phyloP scores from a whole-genome alignment of 805 yeast genomes.

The Wickerhamiella kurtzmanii region DNA sequence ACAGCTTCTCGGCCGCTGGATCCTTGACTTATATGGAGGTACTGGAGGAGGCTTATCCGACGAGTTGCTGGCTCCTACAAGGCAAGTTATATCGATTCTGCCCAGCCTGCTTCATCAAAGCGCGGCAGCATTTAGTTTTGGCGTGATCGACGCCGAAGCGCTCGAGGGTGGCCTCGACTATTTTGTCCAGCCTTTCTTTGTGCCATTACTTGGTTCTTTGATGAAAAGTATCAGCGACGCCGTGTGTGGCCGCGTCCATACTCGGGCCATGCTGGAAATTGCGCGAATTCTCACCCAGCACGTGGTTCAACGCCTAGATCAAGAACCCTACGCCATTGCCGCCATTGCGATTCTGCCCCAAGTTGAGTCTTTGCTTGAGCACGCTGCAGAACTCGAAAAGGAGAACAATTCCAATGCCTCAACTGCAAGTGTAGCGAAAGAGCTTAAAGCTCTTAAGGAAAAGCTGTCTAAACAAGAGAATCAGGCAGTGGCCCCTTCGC shows the following conservation, averaged over 20 bases:
- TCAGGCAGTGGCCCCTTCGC: not conserved
- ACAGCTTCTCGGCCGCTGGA: slow-evolving; percentile 51
- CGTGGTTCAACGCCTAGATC: not conserved
- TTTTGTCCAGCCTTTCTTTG: slow-evolving; percentile 65
- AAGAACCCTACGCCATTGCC: not conserved
- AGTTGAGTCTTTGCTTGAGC: not conserved
- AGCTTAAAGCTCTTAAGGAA: not conserved
- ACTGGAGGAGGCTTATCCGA: slow-evolving; percentile 62
- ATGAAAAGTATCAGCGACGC: slow-evolving; percentile 37
- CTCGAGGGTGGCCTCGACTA: slow-evolving; percentile 74
- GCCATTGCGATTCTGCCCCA: not conserved
- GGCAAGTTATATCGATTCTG: slow-evolving; percentile 53
- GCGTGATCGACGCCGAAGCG: slow-evolving; percentile 43
- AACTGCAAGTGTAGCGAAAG: not conserved
- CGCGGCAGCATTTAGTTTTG: slow-evolving; percentile 42
- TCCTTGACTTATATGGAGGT: slow-evolving; percentile 62
- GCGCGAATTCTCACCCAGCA: not conserved
- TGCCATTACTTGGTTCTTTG: slow-evolving; percentile 42
- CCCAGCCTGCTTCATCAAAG: slow-evolving; percentile 68
- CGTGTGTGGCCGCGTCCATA: slow-evolving; percentile 20
- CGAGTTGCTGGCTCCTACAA: slow-evolving; percentile 54
- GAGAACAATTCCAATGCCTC: slow-evolving; percentile 1
- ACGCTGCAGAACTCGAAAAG: slow-evolving; percentile 2
- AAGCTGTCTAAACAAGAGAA: not conserved
- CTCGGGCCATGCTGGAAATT: slow-evolving; percentile 10